A percentile compares a stretch with the other conserved stretches of the same genome.
Evolutionary conservation across 2,329 filamentous ascomycete genomes (phyloP).

Genomic region (Aureobasidium sp.): DNA sequence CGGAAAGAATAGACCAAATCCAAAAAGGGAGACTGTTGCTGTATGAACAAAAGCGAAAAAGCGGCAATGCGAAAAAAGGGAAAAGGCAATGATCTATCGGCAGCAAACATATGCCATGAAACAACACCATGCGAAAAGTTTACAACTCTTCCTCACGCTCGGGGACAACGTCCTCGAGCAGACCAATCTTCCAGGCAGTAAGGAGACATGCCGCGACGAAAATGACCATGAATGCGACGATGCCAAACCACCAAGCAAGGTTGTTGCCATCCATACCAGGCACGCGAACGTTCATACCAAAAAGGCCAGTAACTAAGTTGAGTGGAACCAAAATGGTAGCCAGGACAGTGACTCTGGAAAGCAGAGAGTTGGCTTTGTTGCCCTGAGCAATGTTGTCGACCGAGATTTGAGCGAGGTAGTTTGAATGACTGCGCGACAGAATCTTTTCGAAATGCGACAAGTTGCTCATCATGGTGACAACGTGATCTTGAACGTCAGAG

Average conservation of each 20-base stretch:
- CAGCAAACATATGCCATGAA: not conserved
- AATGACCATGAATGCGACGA: constrained; percentile 45
- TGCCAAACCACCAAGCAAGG: constrained; percentile 52
- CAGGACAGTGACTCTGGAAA: constrained; percentile 91
- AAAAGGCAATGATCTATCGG: not conserved
- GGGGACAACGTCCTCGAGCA: constrained; percentile 1
- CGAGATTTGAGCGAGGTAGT: constrained; percentile 89
- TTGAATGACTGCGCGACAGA: constrained; percentile 84
- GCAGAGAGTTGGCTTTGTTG: constrained; percentile 76
- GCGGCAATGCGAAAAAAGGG: not conserved
- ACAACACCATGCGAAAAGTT: not conserved
- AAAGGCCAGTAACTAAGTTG: constrained; percentile 80
- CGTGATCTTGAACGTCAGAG: constrained; percentile 97
- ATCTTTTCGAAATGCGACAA: constrained; percentile 96
- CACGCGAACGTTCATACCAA: constrained; percentile 79
- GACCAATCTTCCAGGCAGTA: constrained; percentile 35
- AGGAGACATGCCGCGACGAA: constrained; percentile 32
- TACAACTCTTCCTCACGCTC: constrained; percentile 5
- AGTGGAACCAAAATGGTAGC: constrained; percentile 94
- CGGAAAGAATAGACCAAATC: not conserved
- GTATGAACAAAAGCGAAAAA: not conserved
- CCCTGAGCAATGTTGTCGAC: constrained; percentile 86
- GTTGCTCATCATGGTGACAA: constrained; percentile 98
- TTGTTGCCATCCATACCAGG: constrained; percentile 47
- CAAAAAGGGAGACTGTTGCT: not conserved